These are phyloP conservation scores for Mallotus nudiflorus DNA, from an alignment of 345 rosid species.

Conservation along the genomic window DNA sequence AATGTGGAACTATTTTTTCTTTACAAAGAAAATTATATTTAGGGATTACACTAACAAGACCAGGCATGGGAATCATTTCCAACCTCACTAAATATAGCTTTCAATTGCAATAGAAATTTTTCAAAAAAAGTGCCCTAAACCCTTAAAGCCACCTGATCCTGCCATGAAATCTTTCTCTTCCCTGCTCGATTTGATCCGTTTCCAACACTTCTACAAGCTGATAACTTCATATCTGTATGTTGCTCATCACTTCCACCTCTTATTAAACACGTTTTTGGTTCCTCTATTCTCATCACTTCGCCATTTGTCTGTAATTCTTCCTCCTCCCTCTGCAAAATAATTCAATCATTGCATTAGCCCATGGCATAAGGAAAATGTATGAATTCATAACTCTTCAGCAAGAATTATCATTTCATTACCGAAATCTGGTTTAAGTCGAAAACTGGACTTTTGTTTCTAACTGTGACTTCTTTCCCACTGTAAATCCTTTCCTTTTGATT, in stretches of 20 bases:
- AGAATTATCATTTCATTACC: conserved; percentile 41
- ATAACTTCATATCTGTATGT: conserved; percentile 47
- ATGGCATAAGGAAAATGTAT: not conserved
- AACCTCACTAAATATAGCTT: conserved; percentile 22
- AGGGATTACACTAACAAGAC: conserved; percentile 1
- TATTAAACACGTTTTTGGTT: conserved; percentile 33
- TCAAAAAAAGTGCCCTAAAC: conserved; percentile 40
- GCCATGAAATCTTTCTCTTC: conserved; percentile 97
- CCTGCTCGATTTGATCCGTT: conserved; percentile 53
- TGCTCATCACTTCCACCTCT: conserved; percentile 50
- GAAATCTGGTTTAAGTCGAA: conserved; percentile 89
- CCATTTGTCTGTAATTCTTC: conserved; percentile 53
- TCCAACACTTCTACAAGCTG: conserved; percentile 56
- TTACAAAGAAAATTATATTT: conserved; percentile 20
- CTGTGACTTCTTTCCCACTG: conserved; percentile 43
- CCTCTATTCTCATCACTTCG: conserved; percentile 43
- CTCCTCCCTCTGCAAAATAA: conserved; percentile 63
- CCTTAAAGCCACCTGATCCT: conserved; percentile 84
- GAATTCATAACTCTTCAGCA: not conserved
- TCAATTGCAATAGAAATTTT: conserved; percentile 18
- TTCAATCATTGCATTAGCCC: conserved; percentile 13
- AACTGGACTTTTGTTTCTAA: conserved; percentile 34
- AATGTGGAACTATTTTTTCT: conserved; percentile 24
- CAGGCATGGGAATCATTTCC: conserved; percentile 14
- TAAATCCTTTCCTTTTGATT: conserved; percentile 38